Base-by-base conservation (phyloP, 345 rosid species). In the Passiflora organensis region DNA sequence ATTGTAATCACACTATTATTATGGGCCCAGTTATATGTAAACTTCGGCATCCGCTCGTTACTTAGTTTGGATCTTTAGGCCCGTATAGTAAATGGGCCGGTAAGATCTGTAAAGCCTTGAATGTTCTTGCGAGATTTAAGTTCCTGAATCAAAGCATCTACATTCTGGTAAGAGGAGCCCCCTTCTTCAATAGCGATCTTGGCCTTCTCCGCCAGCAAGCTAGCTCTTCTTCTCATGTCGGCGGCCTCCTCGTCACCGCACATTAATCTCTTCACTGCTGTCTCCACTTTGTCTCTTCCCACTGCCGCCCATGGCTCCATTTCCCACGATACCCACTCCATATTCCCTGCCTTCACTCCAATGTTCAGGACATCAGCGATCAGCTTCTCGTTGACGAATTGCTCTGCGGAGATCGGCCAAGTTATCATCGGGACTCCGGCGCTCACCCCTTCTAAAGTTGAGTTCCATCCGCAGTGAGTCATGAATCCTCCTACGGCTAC, bases 141-240 rank as follows among this genome's bases (percentile, higher is more conserved):
- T 39, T 76, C 77, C 15, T 51, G 36, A 24, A 81, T 71, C 57
- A 78, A 32, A 48, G 62, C 60, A 32, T 53, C 55, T 0, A 56
- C 65, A 53, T 78, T 74, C 2, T 8, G 28, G 28, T 47, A 79
- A 5, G 87, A 79, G 0, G 81, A 75, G 0, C 87, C 84, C 6
- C 82, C 76, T 58, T 64, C 69, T 62, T 72, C 68, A 17, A 79
- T 72, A 2, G 88, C 78, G 18, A 25, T 64, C 74, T 65, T 70
- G 1, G 81, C 83, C 76, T 38, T 69, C 57, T 62, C 71, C 17
- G 66, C 61, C 0, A 75, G 41, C 45, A 59, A 69, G 3, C 6
- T 32, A 0, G 77, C 84, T 57, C 55, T 66, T 2, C 53, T 59
- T 58, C 79, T 79, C 79, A 68, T 70, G 56, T 54, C 70, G 37